Base-by-base conservation (phyloP, 2,329 filamentous ascomycete species). In the Cytospora chrysosperma region DNA sequence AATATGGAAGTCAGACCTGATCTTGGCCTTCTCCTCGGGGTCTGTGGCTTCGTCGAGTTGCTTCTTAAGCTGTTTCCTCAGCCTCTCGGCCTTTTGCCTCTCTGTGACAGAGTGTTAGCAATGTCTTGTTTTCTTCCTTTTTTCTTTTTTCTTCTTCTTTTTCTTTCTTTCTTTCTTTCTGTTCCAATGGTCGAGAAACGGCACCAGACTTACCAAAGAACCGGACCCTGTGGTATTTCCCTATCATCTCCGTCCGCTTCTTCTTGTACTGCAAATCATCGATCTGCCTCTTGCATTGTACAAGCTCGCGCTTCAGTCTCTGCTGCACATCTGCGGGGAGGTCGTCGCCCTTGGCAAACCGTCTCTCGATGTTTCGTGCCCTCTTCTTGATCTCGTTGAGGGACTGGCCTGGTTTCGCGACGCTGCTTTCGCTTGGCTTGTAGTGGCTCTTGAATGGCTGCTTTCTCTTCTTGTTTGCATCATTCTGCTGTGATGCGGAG, bases 141-240 rank as follows among this genome's bases (percentile, higher is more conserved):
- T n/a, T n/a, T n/a, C n/a, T n/a, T n/a, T n/a, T n/a, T n/a, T n/a
- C n/a, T n/a, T n/a, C n/a, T n/a, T n/a, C n/a, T n/a, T n/a, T n/a
- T n/a, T n/a, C n/a, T n/a, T n/a, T n/a, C n/a, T n/a, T n/a, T n/a
- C n/a, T n/a, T n/a, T n/a, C n/a, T n/a, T n/a, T n/a, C n/a, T n/a
- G n/a, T n/a, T n/a, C n/a, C n/a, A n/a, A n/a, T n/a, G n/a, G n/a
- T n/a, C n/a, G 10, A 1, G 2, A 13, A 59, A 7, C 34, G 2
- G 10, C 19, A 30, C 30, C 63, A 10, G 6, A 70, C 82, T 58
- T 79, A 90, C 91, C 91, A 75, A 94, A 94, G 73, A 95, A 95
- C 30, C 91, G 82, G 57, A 94, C 86, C 85, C 92, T 93, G 74
- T 94, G 91, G 70, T 93, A 95, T 74, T 88, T 90, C 57, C 81